Evolutionary conservation across 139 green algal genomes (phyloP).

Genomic region (Yamagishiella unicocca): DNA sequence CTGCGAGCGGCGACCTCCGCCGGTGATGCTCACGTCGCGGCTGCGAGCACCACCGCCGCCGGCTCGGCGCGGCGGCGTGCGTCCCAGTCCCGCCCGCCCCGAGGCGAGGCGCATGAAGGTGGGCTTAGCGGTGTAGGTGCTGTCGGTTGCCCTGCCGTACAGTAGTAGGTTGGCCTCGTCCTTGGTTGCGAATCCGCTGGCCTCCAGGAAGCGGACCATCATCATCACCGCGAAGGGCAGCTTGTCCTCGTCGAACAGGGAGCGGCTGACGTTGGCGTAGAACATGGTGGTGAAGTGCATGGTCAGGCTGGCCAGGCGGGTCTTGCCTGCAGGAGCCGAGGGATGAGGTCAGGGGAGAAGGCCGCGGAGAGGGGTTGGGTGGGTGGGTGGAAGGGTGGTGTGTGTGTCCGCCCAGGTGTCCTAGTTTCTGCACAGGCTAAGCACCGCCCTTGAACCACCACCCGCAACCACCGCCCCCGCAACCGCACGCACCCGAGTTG

Average conservation of each 20-base stretch:
- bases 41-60: not conserved
- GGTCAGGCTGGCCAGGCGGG: conserved; percentile 54
- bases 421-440: no score
- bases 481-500: conserved; percentile 30
- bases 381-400: no score
- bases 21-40: not conserved
- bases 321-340: conserved; percentile 23
- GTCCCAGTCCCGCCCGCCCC: not conserved
- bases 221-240: conserved; percentile 75
- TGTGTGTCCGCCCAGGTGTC: no score
- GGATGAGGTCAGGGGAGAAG: not conserved
- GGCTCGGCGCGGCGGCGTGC: not conserved
- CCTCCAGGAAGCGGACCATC: conserved; percentile 53
- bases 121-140: conserved; percentile 44
- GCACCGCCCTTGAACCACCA: no score
- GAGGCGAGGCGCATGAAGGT: conserved; percentile 51
- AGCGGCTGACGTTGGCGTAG: conserved; percentile 60
- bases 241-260: conserved; percentile 84
- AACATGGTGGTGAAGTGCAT: conserved; percentile 60
- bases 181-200: conserved; percentile 47
- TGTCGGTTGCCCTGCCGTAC: conserved; percentile 52
- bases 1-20: no score
- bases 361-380: not conserved
- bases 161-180: conserved; percentile 62
- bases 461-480: no score